Evolutionary conservation across 1,284 basidiomycete genomes (phyloP), one percentile per base, ranked within the genome.

Genomic region (Pisolithus thermaeus): DNA sequence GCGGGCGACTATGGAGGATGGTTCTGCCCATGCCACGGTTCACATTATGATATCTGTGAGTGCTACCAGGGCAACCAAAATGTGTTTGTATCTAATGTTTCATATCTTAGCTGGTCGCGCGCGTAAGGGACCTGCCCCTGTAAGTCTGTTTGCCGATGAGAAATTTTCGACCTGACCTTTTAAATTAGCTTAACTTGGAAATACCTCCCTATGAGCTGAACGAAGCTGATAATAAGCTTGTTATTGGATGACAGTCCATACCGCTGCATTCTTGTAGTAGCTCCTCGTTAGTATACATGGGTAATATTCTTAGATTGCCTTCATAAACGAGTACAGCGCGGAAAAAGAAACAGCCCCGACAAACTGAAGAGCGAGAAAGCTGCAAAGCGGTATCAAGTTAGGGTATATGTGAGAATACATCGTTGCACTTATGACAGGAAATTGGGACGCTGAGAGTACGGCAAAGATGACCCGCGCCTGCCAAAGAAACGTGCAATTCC

Each of bases 11-110:
- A 81, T 69, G 95, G 95, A 75, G 96, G 94, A 73, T 97, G 94
- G 94, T 96, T 96, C 84, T 94, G 91, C 78, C 92, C 92, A 51
- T 97, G 93, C 79, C 96, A 99, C 73, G 96, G 97, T 70, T 98
- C 95, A 53, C 95, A 98, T 72, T 97, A 98, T 73, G 92, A 95
- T 72, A 94, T 94, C 58, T 94, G 88, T 86, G 64, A 54, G 81
- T 72, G 20, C 11, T 36, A 54, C 36, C 56, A 3, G 40, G 11
- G 35, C 44, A 44, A 36, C 16, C 23, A 38, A 20, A 32, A 41
- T 54, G n/a, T 46, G 20, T 32, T 57, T 43, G 47, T 38, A 50
- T 44, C 53, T 49, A 52, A 56, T 41, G 57, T 49, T 50, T 45
- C 3, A 48, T 48, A 51, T 52, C 49, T 50, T 57, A 90, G 91